Evolutionary conservation across 1,284 basidiomycete species (phyloP).

Genomic region (Ceratobasidium sp.): DNA sequence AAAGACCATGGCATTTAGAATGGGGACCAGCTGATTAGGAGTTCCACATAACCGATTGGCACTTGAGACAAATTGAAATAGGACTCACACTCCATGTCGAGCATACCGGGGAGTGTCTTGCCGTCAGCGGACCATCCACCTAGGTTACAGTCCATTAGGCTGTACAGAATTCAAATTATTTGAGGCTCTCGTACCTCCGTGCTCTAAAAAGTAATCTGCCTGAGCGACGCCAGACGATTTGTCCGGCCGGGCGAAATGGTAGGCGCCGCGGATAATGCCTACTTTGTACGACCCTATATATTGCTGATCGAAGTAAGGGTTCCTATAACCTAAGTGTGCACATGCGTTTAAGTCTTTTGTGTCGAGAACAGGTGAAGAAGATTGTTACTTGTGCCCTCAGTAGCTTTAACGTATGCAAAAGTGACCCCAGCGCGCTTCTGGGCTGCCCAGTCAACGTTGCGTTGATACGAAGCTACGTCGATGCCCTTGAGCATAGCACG

Average conservation of each 20-base stretch:
- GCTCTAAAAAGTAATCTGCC: slow-evolving; percentile 70
- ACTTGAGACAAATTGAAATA: background rate
- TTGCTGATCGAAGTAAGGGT: slow-evolving; percentile 64
- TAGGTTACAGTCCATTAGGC: slow-evolving; percentile 48
- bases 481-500: slow-evolving; percentile 56
- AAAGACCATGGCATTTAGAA: slow-evolving; percentile 68
- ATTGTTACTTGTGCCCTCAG: slow-evolving; percentile 69
- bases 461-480: slow-evolving; percentile 70
- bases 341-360: background rate
- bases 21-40: too few species aligned
- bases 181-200: slow-evolving; percentile 64
- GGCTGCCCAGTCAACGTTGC: slow-evolving; percentile 66
- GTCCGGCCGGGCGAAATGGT: slow-evolving; percentile 73
- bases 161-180: background rate
- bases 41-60: slow-evolving; percentile 33
- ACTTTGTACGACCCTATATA: slow-evolving; percentile 69
- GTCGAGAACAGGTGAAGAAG: slow-evolving; percentile 20
- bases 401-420: slow-evolving; percentile 79
- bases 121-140: slow-evolving; percentile 72
- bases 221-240: slow-evolving; percentile 66
- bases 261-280: slow-evolving; percentile 69
- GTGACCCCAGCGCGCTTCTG: slow-evolving; percentile 69
- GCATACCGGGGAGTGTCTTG: slow-evolving; percentile 73
- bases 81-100: slow-evolving; percentile 70
- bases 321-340: slow-evolving; percentile 54